Evolutionary conservation across 2,329 filamentous ascomycete genomes (phyloP).

Genomic region (Fusarium acutatum): DNA sequence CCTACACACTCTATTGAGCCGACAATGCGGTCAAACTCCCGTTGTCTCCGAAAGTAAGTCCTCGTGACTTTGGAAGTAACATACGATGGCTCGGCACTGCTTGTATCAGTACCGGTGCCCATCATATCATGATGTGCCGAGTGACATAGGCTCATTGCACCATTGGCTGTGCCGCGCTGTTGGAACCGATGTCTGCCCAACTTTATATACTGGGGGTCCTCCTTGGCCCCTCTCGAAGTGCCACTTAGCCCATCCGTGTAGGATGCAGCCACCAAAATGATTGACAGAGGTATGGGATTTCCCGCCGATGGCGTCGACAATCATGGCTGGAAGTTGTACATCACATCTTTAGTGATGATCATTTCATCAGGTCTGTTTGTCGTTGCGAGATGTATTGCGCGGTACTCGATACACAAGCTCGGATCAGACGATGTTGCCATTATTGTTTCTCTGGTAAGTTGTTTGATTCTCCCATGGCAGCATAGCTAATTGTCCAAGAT

Average conservation of each 20-base stretch:
- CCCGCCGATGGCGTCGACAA: neutral
- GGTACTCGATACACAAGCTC: neutral
- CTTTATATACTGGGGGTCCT: neutral
- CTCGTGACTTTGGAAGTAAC: neutral
- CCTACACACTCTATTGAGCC: neutral
- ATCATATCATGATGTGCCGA: neutral
- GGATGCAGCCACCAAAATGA: neutral
- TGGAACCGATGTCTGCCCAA: too few relatives aligned
- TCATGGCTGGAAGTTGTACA: neutral
- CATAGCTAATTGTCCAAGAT: accelerated
- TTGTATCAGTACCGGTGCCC: neutral
- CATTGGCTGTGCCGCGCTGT: neutral
- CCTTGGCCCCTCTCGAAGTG: neutral
- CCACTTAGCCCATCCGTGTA: neutral
- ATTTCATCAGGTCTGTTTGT: neutral
- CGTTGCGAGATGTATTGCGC: neutral
- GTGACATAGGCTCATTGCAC: neutral
- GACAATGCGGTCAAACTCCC: neutral
- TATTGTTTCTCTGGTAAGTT: neutral
- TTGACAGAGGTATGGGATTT: neutral
- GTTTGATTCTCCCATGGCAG: accelerated
- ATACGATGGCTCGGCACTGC: neutral
- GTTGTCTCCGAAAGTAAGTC: neutral
- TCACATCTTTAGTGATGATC: neutral
- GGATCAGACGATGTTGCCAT: neutral